phyloP scores from a whole-genome alignment of 139 green algal species.

The Chlamydomonas sp. region DNA sequence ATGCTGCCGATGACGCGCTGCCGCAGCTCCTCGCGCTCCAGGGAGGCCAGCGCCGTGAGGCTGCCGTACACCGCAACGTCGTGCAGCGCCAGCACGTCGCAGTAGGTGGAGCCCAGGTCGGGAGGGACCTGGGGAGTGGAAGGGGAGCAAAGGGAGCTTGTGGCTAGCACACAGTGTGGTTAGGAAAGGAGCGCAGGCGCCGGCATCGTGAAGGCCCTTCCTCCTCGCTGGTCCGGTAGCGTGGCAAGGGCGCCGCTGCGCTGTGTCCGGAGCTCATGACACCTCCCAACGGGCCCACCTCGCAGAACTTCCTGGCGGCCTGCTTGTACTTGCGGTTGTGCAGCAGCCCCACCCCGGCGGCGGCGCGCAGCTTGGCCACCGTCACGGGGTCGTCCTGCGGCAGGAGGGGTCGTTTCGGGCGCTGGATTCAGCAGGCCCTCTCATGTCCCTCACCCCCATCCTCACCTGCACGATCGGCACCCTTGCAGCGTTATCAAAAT shows the following conservation, averaged over 20 bases:
- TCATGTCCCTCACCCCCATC: no score
- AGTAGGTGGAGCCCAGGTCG: conserved; percentile 83
- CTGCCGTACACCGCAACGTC: conserved; percentile 92
- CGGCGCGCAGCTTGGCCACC: conserved; percentile 71
- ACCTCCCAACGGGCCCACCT: conserved; percentile 46
- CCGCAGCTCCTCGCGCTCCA: conserved; percentile 84
- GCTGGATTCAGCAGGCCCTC: no score
- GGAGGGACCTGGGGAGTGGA: conserved; percentile 49
- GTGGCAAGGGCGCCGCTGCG: neutral
- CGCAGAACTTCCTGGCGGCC: conserved; percentile 77
- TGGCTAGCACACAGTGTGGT: neutral
- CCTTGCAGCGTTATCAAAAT: no score
- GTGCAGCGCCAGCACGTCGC: conserved; percentile 78
- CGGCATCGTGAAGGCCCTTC: no score
- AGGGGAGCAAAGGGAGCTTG: neutral
- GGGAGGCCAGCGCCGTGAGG: conserved; percentile 88
- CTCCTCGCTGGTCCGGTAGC: no score
- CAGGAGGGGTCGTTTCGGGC: neutral
- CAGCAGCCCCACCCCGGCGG: conserved; percentile 71
- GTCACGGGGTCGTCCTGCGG: conserved; percentile 53
- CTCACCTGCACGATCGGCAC: no score
- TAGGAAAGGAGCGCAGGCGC: no score
- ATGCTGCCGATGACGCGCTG: conserved; percentile 80
- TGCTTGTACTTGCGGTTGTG: conserved; percentile 80
- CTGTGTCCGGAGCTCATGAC: neutral